Evolutionary conservation across 345 rosid genomes (phyloP).

Genomic region (Salix suchowensis): DNA sequence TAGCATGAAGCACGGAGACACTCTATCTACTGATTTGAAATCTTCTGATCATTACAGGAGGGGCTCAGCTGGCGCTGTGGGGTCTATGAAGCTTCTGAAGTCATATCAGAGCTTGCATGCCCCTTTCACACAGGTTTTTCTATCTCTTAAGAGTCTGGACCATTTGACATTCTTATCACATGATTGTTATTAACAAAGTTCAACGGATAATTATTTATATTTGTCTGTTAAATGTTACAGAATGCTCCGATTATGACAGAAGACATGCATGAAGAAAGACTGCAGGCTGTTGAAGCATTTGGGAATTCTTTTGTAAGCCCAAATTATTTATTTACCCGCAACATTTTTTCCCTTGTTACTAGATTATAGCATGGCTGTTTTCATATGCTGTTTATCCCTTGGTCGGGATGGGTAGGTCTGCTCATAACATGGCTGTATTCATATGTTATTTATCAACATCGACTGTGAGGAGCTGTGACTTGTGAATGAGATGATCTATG

Average conservation of each 20-base stretch:
- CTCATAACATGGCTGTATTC: background rate
- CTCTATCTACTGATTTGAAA: constrained; percentile 28
- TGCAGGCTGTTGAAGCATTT: constrained; percentile 78
- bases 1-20: constrained; percentile 29
- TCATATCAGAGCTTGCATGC: constrained; percentile 76
- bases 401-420: no score
- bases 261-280: constrained; percentile 99
- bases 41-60: constrained; percentile 47
- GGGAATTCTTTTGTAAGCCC: constrained; percentile 81
- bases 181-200: background rate
- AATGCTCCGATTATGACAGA: constrained; percentile 93
- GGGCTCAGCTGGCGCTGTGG: constrained; percentile 85
- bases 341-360: background rate
- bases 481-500: background rate
- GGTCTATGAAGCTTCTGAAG: constrained; percentile 84
- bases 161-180: background rate
- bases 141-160: constrained; percentile 5
- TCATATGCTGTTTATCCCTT: background rate
- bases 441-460: background rate
- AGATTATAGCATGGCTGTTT: background rate
- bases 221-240: constrained; percentile 34
- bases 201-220: background rate
- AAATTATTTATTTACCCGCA: constrained; percentile 7
- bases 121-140: constrained; percentile 84
- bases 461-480: background rate